Percentiles rank a stretch among this genome's conserved stretches.
phyloP scores from a whole-genome alignment of 805 yeast genomes.

The Pichia pseudocactophila region DNA sequence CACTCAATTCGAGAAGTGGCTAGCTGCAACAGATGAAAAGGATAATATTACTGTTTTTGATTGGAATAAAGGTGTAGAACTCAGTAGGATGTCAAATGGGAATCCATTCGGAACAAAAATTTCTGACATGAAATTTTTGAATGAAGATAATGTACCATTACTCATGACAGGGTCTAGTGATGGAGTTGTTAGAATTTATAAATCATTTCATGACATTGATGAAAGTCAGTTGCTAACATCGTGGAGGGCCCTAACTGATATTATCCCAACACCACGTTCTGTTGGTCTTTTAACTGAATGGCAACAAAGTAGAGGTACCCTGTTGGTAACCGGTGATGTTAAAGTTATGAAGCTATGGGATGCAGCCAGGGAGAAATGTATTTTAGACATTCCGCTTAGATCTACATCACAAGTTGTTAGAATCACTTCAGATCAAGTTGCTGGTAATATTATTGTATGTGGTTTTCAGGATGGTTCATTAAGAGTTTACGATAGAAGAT shows the following conservation, averaged over 20 bases:
- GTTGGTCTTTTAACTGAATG: constrained; percentile 85
- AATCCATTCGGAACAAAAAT: constrained; percentile 84
- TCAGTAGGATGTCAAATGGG: constrained; percentile 69
- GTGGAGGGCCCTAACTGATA: constrained; percentile 89
- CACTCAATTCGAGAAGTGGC: constrained; percentile 82
- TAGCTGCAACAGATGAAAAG: constrained; percentile 74
- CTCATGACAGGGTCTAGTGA: constrained; percentile 85
- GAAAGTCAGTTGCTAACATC: constrained; percentile 63
- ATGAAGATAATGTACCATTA: constrained; percentile 87
- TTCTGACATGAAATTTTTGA: constrained; percentile 76
- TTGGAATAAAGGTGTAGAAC: constrained; percentile 55
- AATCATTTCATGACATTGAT: constrained; percentile 53
- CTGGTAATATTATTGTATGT: constrained; percentile 82
- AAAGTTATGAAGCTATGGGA: constrained; percentile 92
- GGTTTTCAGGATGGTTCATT: constrained; percentile 90
- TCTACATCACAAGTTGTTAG: constrained; percentile 84
- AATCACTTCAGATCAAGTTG: constrained; percentile 89
- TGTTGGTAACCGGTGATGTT: constrained; percentile 90
- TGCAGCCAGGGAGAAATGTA: constrained; percentile 85
- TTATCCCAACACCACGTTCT: constrained; percentile 69
- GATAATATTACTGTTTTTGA: constrained; percentile 83
- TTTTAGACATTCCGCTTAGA: constrained; percentile 83
- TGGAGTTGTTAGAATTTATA: constrained; percentile 84
- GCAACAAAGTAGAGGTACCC: constrained; percentile 93
- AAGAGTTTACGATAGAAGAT: constrained; percentile 83